phyloP scores from a whole-genome alignment of 2,329 filamentous ascomycete genomes.

The Fusarium haematococcum region DNA sequence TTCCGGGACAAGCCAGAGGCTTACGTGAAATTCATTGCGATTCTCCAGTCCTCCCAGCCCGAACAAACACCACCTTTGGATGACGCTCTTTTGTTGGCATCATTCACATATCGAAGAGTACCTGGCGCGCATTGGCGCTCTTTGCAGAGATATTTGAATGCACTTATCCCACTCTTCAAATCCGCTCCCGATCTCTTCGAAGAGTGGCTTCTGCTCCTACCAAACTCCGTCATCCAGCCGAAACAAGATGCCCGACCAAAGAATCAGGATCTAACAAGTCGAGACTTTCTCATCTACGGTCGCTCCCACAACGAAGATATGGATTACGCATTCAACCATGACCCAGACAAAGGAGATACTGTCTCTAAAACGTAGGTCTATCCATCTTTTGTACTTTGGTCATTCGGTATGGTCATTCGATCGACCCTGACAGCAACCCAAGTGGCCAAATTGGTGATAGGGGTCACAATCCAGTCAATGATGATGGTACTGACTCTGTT shows the following conservation, averaged over 20 bases:
- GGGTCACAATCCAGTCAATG: neutral
- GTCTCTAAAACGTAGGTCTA: slow-evolving; percentile 62
- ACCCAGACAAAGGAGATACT: slow-evolving; percentile 69
- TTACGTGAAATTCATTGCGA: neutral
- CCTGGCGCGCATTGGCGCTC: no score
- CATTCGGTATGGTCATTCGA: neutral
- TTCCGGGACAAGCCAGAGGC: neutral
- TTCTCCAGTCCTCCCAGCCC: neutral
- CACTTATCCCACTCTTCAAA: neutral
- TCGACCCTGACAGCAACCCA: no score
- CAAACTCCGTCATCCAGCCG: neutral
- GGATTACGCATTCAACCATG: slow-evolving; percentile 92
- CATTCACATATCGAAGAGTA: no score
- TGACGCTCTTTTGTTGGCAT: no score
- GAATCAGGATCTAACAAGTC: slow-evolving; percentile 54
- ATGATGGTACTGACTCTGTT: neutral
- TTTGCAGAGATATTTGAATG: no score
- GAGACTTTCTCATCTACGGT: slow-evolving; percentile 78
- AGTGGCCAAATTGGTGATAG: no score
- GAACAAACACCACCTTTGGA: neutral
- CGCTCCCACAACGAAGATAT: slow-evolving; percentile 92
- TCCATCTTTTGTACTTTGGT: slow-evolving; percentile 4
- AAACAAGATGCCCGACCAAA: slow-evolving; percentile 56
- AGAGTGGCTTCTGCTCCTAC: neutral
- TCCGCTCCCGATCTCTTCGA: neutral